Evolutionary conservation across 225 moss, liverwort and hornwort species (phyloP), one percentile per base, ranked within the genome.

Genomic region (Thuidium tamariscinum): DNA sequence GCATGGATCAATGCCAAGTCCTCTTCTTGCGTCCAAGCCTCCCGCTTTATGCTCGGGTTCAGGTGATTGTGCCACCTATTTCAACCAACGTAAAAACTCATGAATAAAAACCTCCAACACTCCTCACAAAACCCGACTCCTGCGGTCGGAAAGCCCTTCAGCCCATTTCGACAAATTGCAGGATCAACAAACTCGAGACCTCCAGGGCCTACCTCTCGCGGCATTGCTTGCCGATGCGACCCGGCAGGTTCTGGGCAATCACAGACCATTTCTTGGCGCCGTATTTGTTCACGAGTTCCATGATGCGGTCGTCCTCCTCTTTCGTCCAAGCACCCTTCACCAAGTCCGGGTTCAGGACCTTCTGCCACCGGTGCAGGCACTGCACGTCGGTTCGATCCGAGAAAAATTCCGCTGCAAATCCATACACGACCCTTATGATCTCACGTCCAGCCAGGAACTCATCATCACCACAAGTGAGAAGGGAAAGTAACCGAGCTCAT

Each of bases 231-330:
- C 99, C 99, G 54, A 99, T 97, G 79, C 99, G 91, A 69, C 99
- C 99, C 5, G 99, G 99, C 13, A 99, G 87, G 80, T 96, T 96
- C 89, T 97, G 94, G 29, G 99, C 99, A 23, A 99, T 99, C 56
- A 95, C 97, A 39, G 99, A 99, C 99, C 99, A 99, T 86, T 99
- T 99, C 89, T 97, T 99, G 79, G 99, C 99, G 85, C 99, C 99
- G 73, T 95, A 95, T 77, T 95, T 93, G 88, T 92, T 89, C 71
- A 99, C 99, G 48, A 99, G 92, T 72, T 97, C 99, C 96, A 99
- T 91, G 15, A 99, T 99, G 62, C 96, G 93, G 88, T 99, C 99
- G 78, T 99, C 99, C 90, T 99, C 99, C 92, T 97, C 97, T 83
- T 94, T 94, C 18, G 97, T 98, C 98, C 97, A 98, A 74, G 95